Evolutionary conservation across 371 early-diverging fungal species (phyloP).

Genomic region (Mortierella sp.): DNA sequence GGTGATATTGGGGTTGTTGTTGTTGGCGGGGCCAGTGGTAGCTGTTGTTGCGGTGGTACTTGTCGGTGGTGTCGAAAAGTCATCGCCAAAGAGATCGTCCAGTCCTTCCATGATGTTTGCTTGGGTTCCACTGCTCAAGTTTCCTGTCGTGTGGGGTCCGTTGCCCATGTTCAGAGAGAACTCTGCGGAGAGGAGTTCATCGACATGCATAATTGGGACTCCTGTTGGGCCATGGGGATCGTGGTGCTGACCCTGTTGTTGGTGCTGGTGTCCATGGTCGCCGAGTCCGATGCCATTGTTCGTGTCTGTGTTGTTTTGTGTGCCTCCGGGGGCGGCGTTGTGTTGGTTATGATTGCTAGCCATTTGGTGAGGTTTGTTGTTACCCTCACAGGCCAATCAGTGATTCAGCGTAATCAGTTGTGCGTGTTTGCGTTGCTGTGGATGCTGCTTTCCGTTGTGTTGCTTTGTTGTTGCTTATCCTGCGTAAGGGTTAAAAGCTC

Average conservation of each 20-base stretch:
- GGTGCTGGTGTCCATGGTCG: slow-evolving; percentile 16
- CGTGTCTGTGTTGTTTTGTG: background rate
- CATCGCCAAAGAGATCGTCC: slow-evolving; percentile 52
- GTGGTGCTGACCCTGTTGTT: slow-evolving; percentile 10
- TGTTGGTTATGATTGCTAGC: slow-evolving; percentile 25
- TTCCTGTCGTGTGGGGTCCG: slow-evolving; percentile 19
- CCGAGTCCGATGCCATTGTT: slow-evolving; percentile 10
- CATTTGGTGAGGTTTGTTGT: background rate
- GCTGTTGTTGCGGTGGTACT: background rate
- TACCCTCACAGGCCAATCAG: background rate
- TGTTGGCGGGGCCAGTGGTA: background rate
- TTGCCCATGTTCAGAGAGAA: slow-evolving; percentile 45
- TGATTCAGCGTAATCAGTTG: background rate
- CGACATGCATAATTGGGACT: slow-evolving; percentile 47
- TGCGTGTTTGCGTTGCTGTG: background rate
- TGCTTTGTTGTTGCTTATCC: background rate
- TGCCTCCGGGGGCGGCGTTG: slow-evolving; percentile 4
- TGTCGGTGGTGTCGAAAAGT: slow-evolving; percentile 21
- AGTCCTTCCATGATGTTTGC: slow-evolving; percentile 49
- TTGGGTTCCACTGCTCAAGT: slow-evolving; percentile 30
- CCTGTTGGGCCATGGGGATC: slow-evolving; percentile 28
- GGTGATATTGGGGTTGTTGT: background rate
- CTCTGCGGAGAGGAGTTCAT: slow-evolving; percentile 49
- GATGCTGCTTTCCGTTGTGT: background rate
- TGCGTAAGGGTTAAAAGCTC: no score